Conservation (phyloP, 73 alveolate species). For the Effrenium voratum region DNA sequence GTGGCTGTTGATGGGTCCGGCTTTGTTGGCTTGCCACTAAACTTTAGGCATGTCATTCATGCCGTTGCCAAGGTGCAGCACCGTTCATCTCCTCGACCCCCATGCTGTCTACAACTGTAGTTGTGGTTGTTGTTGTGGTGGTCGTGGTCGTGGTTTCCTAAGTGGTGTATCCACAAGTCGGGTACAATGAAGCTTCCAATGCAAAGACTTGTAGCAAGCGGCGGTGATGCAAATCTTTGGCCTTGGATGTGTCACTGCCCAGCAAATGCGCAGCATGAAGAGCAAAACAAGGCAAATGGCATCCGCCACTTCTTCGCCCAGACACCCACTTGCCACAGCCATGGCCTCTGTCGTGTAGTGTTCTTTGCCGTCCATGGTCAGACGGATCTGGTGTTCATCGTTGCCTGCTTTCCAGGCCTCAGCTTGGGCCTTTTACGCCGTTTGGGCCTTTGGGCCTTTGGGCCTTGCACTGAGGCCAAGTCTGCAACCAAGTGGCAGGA, state of each 20-base stretch:
- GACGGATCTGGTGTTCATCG: constrained; percentile 33
- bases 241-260: background rate
- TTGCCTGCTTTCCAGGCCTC: constrained; percentile 77
- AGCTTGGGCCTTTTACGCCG: background rate
- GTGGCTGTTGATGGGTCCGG: background rate
- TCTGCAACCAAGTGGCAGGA: background rate
- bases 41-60: background rate
- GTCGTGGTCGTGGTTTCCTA: constrained; percentile 54
- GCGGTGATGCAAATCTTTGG: constrained; percentile 57
- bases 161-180: background rate
- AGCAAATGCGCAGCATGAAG: background rate
- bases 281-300: background rate
- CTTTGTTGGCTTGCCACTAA: too few species aligned
- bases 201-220: background rate
- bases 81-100: constrained; percentile 70
- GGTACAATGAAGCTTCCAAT: too few species aligned
- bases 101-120: constrained; percentile 18
- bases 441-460: background rate
- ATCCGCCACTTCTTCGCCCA: background rate
- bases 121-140: constrained; percentile 23
- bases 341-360: constrained; percentile 41
- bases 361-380: constrained; percentile 49
- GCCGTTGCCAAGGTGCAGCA: background rate
- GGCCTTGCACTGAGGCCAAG: background rate
- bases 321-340: constrained; percentile 52